These are phyloP conservation scores for Acidiella bohemica DNA, from an alignment of 495 filamentous ascomycete species.

Conservation along the genomic window DNA sequence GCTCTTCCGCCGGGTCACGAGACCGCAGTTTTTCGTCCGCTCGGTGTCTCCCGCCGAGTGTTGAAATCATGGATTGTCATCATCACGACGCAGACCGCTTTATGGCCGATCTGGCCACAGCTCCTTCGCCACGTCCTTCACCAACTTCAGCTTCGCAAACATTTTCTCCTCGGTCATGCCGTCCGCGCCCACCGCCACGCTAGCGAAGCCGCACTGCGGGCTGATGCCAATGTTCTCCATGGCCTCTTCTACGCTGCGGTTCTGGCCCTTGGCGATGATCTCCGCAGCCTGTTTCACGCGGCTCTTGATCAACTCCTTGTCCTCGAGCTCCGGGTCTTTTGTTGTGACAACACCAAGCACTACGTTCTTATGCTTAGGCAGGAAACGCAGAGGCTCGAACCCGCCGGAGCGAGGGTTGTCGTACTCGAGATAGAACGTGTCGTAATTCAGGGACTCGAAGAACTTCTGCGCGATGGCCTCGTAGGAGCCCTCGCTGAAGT, in stretches of 20 bases:
- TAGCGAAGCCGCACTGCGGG: conserved; percentile 31
- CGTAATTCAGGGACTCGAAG: conserved; percentile 30
- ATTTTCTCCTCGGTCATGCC: conserved; percentile 29
- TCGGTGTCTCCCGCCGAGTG: too few relatives aligned
- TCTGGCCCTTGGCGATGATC: conserved; percentile 25
- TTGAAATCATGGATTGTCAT: too few relatives aligned
- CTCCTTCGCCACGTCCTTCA: conserved; percentile 28
- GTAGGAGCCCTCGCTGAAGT: conserved; percentile 29
- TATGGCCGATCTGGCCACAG: conserved; percentile 23
- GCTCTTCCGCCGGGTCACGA: too few relatives aligned
- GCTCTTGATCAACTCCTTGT: conserved; percentile 24
- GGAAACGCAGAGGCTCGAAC: conserved; percentile 27
- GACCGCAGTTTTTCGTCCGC: too few relatives aligned
- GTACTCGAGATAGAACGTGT: conserved; percentile 32
- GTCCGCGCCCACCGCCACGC: conserved; percentile 26
- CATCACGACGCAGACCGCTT: too few relatives aligned
- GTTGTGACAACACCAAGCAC: conserved; percentile 28
- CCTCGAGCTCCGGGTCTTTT: conserved; percentile 27
- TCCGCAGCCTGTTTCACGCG: conserved; percentile 26
- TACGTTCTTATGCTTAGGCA: conserved; percentile 28
- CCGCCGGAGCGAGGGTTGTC: conserved; percentile 29
- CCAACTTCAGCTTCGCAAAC: conserved; percentile 30
- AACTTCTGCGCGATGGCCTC: conserved; percentile 29
- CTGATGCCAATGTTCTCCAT: conserved; percentile 28
- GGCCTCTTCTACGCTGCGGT: conserved; percentile 15